A percentile compares a stretch with the other conserved stretches of the same genome.
These are phyloP conservation scores for Termitomyces sp. DNA, from an alignment of 768 basidiomycete species.

Conservation along the genomic window DNA sequence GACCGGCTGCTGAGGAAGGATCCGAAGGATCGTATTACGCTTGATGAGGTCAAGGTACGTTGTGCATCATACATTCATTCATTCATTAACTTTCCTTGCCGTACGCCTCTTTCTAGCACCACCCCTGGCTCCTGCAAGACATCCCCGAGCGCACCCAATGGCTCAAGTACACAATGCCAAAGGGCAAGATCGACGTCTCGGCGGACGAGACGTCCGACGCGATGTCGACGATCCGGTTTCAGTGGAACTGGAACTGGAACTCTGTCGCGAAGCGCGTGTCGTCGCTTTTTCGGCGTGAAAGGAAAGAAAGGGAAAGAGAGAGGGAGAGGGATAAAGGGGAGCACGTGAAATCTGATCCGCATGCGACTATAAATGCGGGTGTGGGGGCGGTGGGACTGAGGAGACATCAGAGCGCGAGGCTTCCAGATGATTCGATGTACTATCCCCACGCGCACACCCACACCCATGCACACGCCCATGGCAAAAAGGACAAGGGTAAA, in stretches of 20 bases:
- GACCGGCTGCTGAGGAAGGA: constrained; percentile 81
- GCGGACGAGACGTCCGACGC: constrained; percentile 76
- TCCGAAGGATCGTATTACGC: constrained; percentile 62
- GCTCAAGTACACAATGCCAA: constrained; percentile 46
- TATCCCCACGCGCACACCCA: neutral
- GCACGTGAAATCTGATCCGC: constrained; percentile 21
- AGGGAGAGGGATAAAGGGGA: constrained; percentile 3
- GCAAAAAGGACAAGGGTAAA: constrained; percentile 23
- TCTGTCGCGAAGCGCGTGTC: constrained; percentile 42
- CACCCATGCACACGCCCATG: neutral
- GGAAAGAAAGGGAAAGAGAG: no score
- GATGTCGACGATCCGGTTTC: constrained; percentile 61
- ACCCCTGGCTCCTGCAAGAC: constrained; percentile 67
- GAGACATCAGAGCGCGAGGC: constrained; percentile 12
- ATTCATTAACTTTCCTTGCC: no score
- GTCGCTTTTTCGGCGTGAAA: constrained; percentile 46
- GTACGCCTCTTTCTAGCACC: constrained; percentile 41
- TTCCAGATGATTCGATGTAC: neutral
- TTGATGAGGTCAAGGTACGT: constrained; percentile 76
- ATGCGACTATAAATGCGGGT: no score
- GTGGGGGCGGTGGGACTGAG: constrained; percentile 8
- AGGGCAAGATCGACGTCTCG: constrained; percentile 49
- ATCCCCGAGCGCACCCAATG: constrained; percentile 64
- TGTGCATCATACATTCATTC: no score
- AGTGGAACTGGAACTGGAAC: constrained; percentile 60